Evolutionary conservation across 768 basidiomycete species (phyloP).

Genomic region (Suillus lakei): DNA sequence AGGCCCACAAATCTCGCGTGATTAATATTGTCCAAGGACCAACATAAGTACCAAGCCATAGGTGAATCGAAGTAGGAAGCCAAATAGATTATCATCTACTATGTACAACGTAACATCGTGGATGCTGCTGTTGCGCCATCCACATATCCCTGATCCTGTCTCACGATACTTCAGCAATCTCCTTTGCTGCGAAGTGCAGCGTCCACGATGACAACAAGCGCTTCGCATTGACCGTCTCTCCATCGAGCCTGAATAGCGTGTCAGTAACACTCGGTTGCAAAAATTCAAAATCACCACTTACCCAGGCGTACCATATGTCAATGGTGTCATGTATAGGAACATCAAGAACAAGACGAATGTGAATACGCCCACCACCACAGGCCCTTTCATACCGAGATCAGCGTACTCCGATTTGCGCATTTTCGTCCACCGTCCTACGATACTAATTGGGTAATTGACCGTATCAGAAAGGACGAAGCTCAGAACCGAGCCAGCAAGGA

Average conservation of each 20-base stretch:
- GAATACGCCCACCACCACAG: conserved; percentile 63
- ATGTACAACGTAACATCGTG: not conserved
- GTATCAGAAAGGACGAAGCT: conserved; percentile 90
- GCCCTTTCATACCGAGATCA: conserved; percentile 80
- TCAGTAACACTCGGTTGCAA: conserved; percentile 22
- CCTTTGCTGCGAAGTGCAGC: conserved; percentile 87
- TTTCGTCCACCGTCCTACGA: conserved; percentile 69
- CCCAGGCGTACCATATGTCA: conserved; percentile 98
- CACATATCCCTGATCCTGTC: not conserved
- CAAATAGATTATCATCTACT: not conserved
- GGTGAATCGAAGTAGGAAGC: not conserved
- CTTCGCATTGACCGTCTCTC: conserved; percentile 83
- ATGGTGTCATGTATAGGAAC: conserved; percentile 80
- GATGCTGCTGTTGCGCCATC: not conserved
- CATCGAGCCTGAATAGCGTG: conserved; percentile 64
- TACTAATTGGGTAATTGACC: conserved; percentile 89
- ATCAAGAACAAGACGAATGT: conserved; percentile 62
- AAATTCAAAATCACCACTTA: conserved; percentile 44
- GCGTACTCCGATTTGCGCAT: conserved; percentile 58
- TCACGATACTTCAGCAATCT: conserved; percentile 44
- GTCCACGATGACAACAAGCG: conserved; percentile 91
- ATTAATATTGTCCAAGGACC: not conserved
- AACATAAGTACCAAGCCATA: not conserved
- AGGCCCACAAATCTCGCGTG: not conserved
- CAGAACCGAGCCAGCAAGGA: conserved; percentile 91